Conservation (phyloP, 371 early-diverging fungal species). For the Syncephalastrum sp. region DNA sequence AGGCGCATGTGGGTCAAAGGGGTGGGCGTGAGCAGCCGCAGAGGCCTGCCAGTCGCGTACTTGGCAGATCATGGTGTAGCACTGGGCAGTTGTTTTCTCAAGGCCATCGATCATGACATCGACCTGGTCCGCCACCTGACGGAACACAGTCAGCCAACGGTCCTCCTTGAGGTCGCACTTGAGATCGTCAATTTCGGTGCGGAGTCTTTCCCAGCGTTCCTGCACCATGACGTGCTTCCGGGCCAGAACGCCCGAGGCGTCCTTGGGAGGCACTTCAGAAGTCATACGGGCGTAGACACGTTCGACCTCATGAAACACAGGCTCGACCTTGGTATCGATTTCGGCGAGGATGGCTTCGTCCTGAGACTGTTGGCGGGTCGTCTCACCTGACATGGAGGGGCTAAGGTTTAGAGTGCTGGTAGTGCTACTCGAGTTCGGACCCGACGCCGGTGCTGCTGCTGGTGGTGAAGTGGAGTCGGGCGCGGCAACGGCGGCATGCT, state of each 20-base stretch:
- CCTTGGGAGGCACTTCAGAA: constrained; percentile 29
- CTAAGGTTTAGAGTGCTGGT: no score
- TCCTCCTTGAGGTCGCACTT: constrained; percentile 64
- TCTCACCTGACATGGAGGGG: neutral
- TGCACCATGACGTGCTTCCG: constrained; percentile 37
- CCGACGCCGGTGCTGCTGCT: no score
- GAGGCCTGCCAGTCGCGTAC: constrained; percentile 34
- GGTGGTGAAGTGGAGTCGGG: no score
- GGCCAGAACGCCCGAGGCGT: constrained; percentile 30
- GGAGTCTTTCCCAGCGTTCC: constrained; percentile 48
- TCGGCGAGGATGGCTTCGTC: constrained; percentile 33
- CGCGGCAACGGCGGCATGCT: constrained; percentile 15
- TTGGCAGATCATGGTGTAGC: constrained; percentile 50
- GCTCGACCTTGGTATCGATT: constrained; percentile 54
- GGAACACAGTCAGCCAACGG: constrained; percentile 61
- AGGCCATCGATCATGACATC: constrained; percentile 63
- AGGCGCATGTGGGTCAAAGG: constrained; percentile 8
- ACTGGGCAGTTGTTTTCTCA: constrained; percentile 55
- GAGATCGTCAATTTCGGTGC: constrained; percentile 46
- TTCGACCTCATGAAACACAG: constrained; percentile 50
- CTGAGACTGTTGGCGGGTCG: constrained; percentile 2
- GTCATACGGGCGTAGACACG: constrained; percentile 48
- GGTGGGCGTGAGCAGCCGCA: neutral
- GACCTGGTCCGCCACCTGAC: constrained; percentile 58
- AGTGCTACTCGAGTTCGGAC: no score